These are phyloP conservation scores for Scutellaria minor DNA, from an alignment of 257 asterid species.

Conservation along the genomic window DNA sequence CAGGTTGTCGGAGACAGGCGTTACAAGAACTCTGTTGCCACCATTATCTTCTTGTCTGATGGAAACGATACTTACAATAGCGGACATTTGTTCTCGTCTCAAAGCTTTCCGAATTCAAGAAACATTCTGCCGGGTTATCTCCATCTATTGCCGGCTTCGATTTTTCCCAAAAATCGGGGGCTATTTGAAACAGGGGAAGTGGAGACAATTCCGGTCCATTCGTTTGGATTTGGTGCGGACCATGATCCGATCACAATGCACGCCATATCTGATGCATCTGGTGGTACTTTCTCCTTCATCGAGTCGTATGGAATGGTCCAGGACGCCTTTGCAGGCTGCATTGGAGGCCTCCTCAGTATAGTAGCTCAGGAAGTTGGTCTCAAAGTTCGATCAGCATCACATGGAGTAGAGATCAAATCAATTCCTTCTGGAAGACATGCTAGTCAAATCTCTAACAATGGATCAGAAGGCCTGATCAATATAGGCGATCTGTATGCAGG, in stretches of 20 bases:
- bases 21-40: conserved; percentile 38
- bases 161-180: conserved; percentile 13
- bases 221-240: conserved; percentile 35
- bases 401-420: conserved; percentile 42
- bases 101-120: not conserved
- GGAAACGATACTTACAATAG: conserved; percentile 35
- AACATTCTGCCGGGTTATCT: conserved; percentile 4
- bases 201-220: conserved; percentile 25
- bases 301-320: conserved; percentile 48
- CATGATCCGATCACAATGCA: conserved; percentile 44
- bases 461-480: conserved; percentile 24
- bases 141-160: conserved; percentile 38
- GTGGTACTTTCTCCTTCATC: conserved; percentile 57
- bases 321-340: conserved; percentile 56
- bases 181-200: too few relatives aligned
- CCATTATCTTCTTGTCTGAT: conserved; percentile 51
- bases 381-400: conserved; percentile 38
- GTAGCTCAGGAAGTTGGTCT: conserved; percentile 44
- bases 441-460: conserved; percentile 31
- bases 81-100: not conserved
- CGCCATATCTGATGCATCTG: conserved; percentile 50
- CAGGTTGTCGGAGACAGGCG: conserved; percentile 44
- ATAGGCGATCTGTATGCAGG: conserved; percentile 31
- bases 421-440: conserved; percentile 42
- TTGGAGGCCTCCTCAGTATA: conserved; percentile 45